Evolutionary conservation across 148 eudicot species (phyloP), one percentile per base, ranked within the genome.

Genomic region (Dianthus caryophyllus): DNA sequence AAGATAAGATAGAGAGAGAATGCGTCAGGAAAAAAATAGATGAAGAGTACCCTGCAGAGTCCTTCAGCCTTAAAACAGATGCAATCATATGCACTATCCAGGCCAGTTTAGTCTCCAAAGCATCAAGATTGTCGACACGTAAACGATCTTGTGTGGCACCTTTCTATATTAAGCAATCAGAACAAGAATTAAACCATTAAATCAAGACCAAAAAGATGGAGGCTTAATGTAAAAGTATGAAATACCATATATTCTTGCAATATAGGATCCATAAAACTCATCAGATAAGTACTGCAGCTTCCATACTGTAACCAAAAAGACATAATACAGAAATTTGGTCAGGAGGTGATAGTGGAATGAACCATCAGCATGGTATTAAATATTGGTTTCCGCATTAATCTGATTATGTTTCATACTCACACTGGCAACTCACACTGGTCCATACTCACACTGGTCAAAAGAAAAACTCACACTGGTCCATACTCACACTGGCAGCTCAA

Each of bases 61-160:
- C 87, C 72, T 80, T 90, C 46, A 78, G 73, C 78, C 73, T 90
- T 25, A 94, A 55, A 71, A 88, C 82, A 30, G 97, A 81, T 58
- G 84, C 92, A 67, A 94, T 83, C 49, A 94, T 84, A 74, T 94
- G 97, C 64, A 90, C 92, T 72, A 94, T 80, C 98, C 97, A 94
- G 17, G 98, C 82, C 79, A 94, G 96, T 70, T 90, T 86, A 57
- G 85, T 83, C 74, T 94, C 98, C 70, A 86, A 68, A 7, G 84
- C 49, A 58, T 69, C 69, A 67, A 90, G 77, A 63, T 84, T 82
- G 67, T 68, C 78, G n/a, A 62, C 71, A 79, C 81, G 80, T 49
- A 69, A 72, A 59, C 59, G 71, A 61, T 79, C 78, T 74, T 83
- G 71, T 58, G 81, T 83, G 30, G 77, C 85, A 56, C 85, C 86